Conservation (phyloP, 2,329 filamentous ascomycete genomes). For the Colletotrichum chlorophyti region DNA sequence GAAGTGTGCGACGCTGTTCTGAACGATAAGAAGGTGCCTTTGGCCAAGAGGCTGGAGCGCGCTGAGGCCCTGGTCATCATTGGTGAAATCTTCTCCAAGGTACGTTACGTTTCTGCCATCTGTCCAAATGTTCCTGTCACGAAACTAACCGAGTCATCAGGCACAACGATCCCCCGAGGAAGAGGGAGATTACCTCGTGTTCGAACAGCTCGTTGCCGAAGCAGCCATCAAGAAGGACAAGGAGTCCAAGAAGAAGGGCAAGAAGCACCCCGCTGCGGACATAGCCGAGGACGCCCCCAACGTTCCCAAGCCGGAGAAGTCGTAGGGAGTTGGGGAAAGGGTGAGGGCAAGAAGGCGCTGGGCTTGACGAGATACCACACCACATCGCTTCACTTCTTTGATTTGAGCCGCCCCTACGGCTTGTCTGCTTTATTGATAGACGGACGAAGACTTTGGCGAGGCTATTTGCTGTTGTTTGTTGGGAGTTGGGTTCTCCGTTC, state of each 20-base stretch:
- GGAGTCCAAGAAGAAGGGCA: conserved; percentile 73
- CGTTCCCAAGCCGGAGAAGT: conserved; percentile 31
- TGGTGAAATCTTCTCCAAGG: conserved; percentile 88
- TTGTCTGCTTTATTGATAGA: no score
- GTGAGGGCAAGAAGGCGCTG: neutral
- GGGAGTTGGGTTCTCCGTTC: no score
- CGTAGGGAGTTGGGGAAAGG: neutral
- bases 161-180: conserved; percentile 90
- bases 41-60: conserved; percentile 87
- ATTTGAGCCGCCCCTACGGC: no score
- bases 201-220: conserved; percentile 97
- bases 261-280: conserved; percentile 52
- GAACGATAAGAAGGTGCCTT: conserved; percentile 77
- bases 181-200: conserved; percentile 98
- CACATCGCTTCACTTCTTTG: neutral
- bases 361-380: conserved; percentile 7
- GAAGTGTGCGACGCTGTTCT: conserved; percentile 93
- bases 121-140: neutral
- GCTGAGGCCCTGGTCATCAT: conserved; percentile 89
- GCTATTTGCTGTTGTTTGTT: no score
- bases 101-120: conserved; percentile 46
- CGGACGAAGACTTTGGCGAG: no score
- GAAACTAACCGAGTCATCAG: conserved; percentile 52
- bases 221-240: conserved; percentile 95
- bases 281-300: conserved; percentile 36